phyloP scores from a whole-genome alignment of 768 basidiomycete species.

The Russula sp. region DNA sequence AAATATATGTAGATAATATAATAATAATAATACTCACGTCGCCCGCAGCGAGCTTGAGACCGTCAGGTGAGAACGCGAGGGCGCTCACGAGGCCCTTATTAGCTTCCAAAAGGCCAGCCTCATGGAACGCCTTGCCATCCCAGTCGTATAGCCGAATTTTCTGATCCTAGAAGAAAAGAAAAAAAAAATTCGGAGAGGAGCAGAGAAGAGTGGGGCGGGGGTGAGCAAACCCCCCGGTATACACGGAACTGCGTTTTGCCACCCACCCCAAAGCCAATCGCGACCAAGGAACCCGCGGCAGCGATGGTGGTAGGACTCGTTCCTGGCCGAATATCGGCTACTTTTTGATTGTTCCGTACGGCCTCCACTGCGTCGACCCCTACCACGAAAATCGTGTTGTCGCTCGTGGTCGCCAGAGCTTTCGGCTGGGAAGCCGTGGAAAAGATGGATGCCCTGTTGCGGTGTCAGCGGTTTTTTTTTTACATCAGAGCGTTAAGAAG shows the following conservation, averaged over 20 bases:
- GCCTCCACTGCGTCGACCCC: slow-evolving; percentile 57
- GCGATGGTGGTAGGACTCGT: slow-evolving; percentile 54
- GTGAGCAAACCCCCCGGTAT: slow-evolving; percentile 11
- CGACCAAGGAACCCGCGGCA: slow-evolving; percentile 44
- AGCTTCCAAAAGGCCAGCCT: slow-evolving; percentile 50
- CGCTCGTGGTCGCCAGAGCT: slow-evolving; percentile 47
- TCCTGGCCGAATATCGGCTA: slow-evolving; percentile 46
- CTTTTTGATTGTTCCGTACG: slow-evolving; percentile 60
- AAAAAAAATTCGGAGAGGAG: not conserved
- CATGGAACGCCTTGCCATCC: slow-evolving; percentile 56
- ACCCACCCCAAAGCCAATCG: slow-evolving; percentile 69
- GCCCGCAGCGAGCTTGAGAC: slow-evolving; percentile 66
- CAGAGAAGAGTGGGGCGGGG: not conserved
- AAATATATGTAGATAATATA: not conserved
- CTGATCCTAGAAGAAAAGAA: slow-evolving; percentile 43
- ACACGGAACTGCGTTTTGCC: slow-evolving; percentile 14
- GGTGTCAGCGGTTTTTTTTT: not conserved
- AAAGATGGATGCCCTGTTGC: slow-evolving; percentile 42
- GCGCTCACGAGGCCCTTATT: slow-evolving; percentile 66
- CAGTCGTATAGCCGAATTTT: slow-evolving; percentile 71
- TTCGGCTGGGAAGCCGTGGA: slow-evolving; percentile 59
- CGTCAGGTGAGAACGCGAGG: slow-evolving; percentile 76
- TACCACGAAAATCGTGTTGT: slow-evolving; percentile 58
- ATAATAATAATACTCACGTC: slow-evolving; percentile 52
- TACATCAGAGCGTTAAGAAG: slow-evolving; percentile 4